Evolutionary conservation across 2,329 filamentous ascomycete genomes (phyloP).

Genomic region (Fusarium coffeatum): DNA sequence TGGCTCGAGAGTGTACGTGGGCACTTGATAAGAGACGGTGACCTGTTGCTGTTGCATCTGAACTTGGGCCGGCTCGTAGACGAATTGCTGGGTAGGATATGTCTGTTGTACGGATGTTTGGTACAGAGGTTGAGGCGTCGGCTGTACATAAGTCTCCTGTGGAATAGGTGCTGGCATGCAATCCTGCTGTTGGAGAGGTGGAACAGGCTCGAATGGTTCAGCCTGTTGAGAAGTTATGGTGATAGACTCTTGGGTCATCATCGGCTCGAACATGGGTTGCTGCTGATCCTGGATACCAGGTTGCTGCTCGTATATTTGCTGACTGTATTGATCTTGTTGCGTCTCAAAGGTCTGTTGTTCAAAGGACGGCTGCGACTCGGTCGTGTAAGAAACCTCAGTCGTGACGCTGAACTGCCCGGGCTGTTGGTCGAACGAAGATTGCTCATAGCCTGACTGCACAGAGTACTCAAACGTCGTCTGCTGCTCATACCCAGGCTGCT

Average conservation of each 20-base stretch:
- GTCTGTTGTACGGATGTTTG: slow-evolving; percentile 3
- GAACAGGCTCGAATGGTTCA: not conserved
- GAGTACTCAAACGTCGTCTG: slow-evolving; percentile 24
- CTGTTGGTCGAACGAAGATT: slow-evolving; percentile 15
- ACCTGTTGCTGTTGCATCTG: slow-evolving; percentile 15
- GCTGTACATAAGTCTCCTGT: slow-evolving; percentile 4
- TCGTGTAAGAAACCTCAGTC: slow-evolving; percentile 6
- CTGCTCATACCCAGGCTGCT: slow-evolving; percentile 25
- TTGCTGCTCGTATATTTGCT: slow-evolving; percentile 23
- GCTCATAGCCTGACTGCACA: slow-evolving; percentile 5
- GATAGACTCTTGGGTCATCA: not conserved
- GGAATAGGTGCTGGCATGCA: not conserved
- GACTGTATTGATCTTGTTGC: slow-evolving; percentile 17
- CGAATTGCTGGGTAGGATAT: slow-evolving; percentile 7
- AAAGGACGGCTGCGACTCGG: not conserved
- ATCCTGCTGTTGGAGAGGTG: slow-evolving; percentile 1
- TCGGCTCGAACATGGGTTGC: slow-evolving; percentile 11
- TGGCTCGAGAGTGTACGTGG: not conserved
- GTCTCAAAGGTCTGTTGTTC: slow-evolving; percentile 10
- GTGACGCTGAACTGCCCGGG: slow-evolving; percentile 14
- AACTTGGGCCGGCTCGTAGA: slow-evolving; percentile 10
- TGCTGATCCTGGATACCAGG: slow-evolving; percentile 17
- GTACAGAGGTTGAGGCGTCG: slow-evolving; percentile 1
- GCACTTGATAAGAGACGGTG: slow-evolving; percentile 13
- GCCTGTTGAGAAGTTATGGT: not conserved